Evolutionary conservation across 106 monocot genomes (phyloP), one percentile per base, ranked within the genome.

Genomic region (Allium cepa): DNA sequence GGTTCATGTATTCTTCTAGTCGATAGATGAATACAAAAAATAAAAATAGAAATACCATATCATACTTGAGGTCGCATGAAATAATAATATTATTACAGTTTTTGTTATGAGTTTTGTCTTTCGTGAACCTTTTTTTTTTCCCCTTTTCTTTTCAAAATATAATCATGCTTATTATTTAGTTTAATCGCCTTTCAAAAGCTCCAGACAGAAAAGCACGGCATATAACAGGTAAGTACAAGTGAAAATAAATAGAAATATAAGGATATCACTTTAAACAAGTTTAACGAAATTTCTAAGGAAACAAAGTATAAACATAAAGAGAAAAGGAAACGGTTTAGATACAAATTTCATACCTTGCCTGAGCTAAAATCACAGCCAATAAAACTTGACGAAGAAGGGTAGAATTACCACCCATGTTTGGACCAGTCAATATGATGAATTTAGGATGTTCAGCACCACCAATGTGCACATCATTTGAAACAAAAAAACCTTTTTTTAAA

Each of bases 391-490:
- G 88, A 67, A 97, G 76, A 62, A 97, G 86, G 67, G 96, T 97
- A 26, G 96, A 97, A 82, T 97, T 97, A 47, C 96, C 96, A 68
- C 96, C 96, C 96, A 97, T 97, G 58, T 97, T 97, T 59, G 96
- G 96, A 36, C 96, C 96, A 16, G 96, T 97, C 52, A 97, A 83
- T 69, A 97, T 84, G 52, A 97, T 84, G 67, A 91, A 92, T 66
- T 49, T 88, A 28, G 92, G 71, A 61, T 82, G 47, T 7, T 65
- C 74, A 46, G 64, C 59, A 14, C 86, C 92, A 75, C 96, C 96
- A 55, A 97, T 82, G 16, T 50, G 71, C 16, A 97, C 78, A 79
- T 92, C 82, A 79, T 97, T 97, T 46, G 96, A 88, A 64, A 97
- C 92, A 66, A 97, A 97, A 46, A 79, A 87, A 66, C 91, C 87